Evolutionary conservation across 345 rosid species (phyloP), one percentile per base, ranked within the genome.

Genomic region (Luvunga scandens): DNA sequence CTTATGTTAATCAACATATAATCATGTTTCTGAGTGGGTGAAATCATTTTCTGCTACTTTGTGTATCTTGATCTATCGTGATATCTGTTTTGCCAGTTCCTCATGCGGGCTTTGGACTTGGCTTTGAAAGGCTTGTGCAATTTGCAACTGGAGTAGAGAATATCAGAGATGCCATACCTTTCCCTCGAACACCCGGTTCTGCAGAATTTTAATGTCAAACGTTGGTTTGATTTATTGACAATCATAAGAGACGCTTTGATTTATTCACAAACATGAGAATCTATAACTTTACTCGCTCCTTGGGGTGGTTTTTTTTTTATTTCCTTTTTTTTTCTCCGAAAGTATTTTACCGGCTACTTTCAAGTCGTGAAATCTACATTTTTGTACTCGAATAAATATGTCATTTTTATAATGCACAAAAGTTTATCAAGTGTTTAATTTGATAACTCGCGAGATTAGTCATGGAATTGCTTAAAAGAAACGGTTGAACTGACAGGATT

Each of bases 61-160:
- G 1, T 45, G 55, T 12, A 1, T 75, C 28, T 2, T 60, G 57
- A 75, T 42, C 68, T 72, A 0, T 45, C 50, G 3, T 39, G 31
- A 18, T 61, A 66, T 78, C 57, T 27, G 70, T 8, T 19, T 59
- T 71, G n/a, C 60, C 89, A 96, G 99, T 96, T 90, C 97, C 99
- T 78, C 99, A 96, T 80, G 94, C 99, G 25, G 99, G 99, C 12
- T 96, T 92, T 31, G 98, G 99, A 31, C 85, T 93, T 36, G 98
- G 99, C 4, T 96, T 96, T 66, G 99, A 96, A 84, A 91, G 99
- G 86, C 93, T 94, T 31, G 98, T 96, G 76, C 99, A 96, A 48
- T 96, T 95, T 77, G 97, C 93, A 18, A 93, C 98, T 9, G 99
- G 99, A 71, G 82, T 96, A 45, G 98, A 94, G 36, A 96, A 96